A percentile compares a stretch with the other conserved stretches of the same genome.
Evolutionary conservation across 192 early-diverging fungal genomes (phyloP).

Genomic region (Entophlyctis luteolus): DNA sequence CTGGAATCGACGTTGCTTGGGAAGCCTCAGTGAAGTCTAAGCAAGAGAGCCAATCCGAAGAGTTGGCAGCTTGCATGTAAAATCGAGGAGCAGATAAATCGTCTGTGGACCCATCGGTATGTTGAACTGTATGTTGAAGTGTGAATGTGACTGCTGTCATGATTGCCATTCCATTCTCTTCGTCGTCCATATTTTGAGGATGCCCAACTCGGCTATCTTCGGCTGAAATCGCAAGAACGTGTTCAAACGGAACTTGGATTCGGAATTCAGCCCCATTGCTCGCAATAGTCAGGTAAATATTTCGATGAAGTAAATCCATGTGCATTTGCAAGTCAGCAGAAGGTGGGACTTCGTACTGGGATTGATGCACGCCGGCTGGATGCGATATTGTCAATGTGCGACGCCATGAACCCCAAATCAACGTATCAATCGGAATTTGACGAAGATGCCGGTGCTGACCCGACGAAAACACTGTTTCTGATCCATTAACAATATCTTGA

Average conservation of each 20-base stretch:
- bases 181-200: not conserved
- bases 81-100: slow-evolving; percentile 11
- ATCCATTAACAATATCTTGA: too few species aligned
- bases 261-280: not conserved
- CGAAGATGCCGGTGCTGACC: not conserved
- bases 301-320: slow-evolving; percentile 8
- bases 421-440: slow-evolving; percentile 12
- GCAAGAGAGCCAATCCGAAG: not conserved
- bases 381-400: slow-evolving; percentile 11
- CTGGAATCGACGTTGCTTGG: not conserved
- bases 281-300: slow-evolving; percentile 2
- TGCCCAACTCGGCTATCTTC: slow-evolving; percentile 8
- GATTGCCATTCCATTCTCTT: not conserved
- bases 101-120: too few species aligned
- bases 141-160: not conserved
- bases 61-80: slow-evolving; percentile 1
- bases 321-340: slow-evolving; percentile 22
- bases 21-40: slow-evolving; percentile 5
- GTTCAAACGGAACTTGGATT: slow-evolving; percentile 16
- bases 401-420: slow-evolving; percentile 13
- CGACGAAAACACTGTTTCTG: too few species aligned
- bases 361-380: not conserved
- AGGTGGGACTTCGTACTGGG: not conserved
- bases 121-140: too few species aligned
- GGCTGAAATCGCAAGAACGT: not conserved